Base-by-base conservation (phyloP, 163 green algal genomes). In the Trebouxiophyceae sp. region DNA sequence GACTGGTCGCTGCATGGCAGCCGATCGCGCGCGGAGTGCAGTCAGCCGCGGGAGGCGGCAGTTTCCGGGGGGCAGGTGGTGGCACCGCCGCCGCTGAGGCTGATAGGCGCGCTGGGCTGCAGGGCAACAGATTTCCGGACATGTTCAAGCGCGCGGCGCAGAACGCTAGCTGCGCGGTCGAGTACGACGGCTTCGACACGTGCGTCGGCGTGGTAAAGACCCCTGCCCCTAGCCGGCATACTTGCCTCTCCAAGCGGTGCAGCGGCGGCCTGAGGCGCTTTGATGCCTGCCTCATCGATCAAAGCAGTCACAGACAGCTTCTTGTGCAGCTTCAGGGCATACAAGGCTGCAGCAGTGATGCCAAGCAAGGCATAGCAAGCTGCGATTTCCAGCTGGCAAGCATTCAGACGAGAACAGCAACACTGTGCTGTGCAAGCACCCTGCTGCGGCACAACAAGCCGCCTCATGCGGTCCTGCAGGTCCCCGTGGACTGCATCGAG, bases 161-260 rank as follows among this genome's bases (percentile, higher is more conserved):
- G 45, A 69, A 77, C 0, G 66, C 72, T 44, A 58, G 62, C 2
- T 71, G 71, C 16, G 55, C 73, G 23, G 46, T 68, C 28, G 66
- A 73, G 60, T 67, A 81, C 57, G 78, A 86, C 56, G 28, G 78
- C 5, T 86, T 86, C 70, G 80, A 86, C 63, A 75, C 80, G 4
- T 74, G 57, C 33, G 58, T 83, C 27, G 75, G 83, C n/a, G 63
- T 75, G 59, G 70, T 72, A 31, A 50, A 50, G 39, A 50, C 19
- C 12, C 19, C 12, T 50, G 12, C 19, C 12, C 39, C 19, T n/a
- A 50, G 39, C 19, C 19, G 19, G 12, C 39, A 50, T 50, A n/a
- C 39, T 12, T 50, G 12, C 19, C 39, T 50, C 39, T n/a, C n/a
- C n/a, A n/a, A n/a, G n/a, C n/a, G n/a, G n/a, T n/a, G n/a, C n/a